A percentile compares a stretch with the other conserved stretches of the same genome.
These are phyloP conservation scores for Mycena maculata DNA, from an alignment of 768 basidiomycete species.

Conservation along the genomic window DNA sequence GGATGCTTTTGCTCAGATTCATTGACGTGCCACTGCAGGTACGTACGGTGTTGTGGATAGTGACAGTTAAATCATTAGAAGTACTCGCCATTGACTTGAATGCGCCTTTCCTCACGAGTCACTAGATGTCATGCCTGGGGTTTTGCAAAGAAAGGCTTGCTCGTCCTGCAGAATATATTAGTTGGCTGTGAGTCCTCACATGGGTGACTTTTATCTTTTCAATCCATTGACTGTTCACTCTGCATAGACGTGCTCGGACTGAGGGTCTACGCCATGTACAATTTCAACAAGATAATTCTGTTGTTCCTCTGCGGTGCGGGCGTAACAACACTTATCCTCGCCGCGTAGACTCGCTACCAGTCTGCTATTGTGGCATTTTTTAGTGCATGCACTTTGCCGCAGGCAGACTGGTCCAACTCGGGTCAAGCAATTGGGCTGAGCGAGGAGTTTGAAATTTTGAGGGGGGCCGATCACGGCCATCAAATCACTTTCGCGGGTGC, in stretches of 20 bases:
- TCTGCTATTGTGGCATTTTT: not conserved
- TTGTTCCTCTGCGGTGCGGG: not conserved
- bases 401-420: no score
- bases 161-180: conserved; percentile 11
- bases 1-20: not conserved
- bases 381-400: no score
- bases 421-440: no score
- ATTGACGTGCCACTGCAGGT: not conserved
- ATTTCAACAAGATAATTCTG: conserved; percentile 8
- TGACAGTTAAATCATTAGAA: not conserved
- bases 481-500: no score
- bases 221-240: no score
- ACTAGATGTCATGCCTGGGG: not conserved
- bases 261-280: conserved; percentile 21
- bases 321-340: not conserved
- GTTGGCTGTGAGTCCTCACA: not conserved
- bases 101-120: no score
- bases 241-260: conserved; percentile 13
- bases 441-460: no score
- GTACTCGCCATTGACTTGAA: not conserved
- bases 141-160: not conserved
- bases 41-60: not conserved
- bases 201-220: no score
- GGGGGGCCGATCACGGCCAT: no score
- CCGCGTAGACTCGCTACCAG: no score